A percentile compares a stretch with the other conserved stretches of the same genome.
Conservation (phyloP, 345 rosid species). For the Schrenkiella parvula region DNA sequence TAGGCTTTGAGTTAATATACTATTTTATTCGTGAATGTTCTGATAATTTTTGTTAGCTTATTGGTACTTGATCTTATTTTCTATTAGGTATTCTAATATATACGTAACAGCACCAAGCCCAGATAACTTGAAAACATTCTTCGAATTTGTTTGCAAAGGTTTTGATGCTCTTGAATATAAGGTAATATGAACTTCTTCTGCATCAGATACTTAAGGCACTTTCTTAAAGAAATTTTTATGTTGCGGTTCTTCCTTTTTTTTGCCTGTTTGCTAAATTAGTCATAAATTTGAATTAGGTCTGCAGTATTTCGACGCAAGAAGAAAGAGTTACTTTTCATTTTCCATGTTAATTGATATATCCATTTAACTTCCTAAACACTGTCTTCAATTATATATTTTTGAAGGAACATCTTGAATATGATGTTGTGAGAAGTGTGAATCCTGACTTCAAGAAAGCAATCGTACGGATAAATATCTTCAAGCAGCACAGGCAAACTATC, state of each 20-base stretch:
- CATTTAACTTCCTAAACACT: constrained; percentile 5
- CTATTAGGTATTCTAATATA: constrained; percentile 79
- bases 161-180: constrained; percentile 75
- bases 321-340: not conserved
- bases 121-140: constrained; percentile 76
- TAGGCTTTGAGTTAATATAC: constrained; percentile 31
- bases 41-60: constrained; percentile 18
- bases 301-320: not conserved
- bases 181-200: constrained; percentile 40
- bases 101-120: constrained; percentile 94
- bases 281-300: not conserved
- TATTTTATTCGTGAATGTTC: not conserved
- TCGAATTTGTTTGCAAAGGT: constrained; percentile 91
- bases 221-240: not conserved
- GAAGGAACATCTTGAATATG: constrained; percentile 89
- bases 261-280: not conserved
- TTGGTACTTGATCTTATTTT: not conserved
- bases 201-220: not conserved
- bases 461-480: constrained; percentile 81
- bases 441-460: constrained; percentile 76
- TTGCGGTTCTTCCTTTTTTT: not conserved
- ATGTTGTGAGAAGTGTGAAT: constrained; percentile 70
- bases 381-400: constrained; percentile 7
- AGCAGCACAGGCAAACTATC: constrained; percentile 91
- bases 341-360: constrained; percentile 1